phyloP scores from a whole-genome alignment of 805 yeast genomes.

The Cyberlindnera maritima region DNA sequence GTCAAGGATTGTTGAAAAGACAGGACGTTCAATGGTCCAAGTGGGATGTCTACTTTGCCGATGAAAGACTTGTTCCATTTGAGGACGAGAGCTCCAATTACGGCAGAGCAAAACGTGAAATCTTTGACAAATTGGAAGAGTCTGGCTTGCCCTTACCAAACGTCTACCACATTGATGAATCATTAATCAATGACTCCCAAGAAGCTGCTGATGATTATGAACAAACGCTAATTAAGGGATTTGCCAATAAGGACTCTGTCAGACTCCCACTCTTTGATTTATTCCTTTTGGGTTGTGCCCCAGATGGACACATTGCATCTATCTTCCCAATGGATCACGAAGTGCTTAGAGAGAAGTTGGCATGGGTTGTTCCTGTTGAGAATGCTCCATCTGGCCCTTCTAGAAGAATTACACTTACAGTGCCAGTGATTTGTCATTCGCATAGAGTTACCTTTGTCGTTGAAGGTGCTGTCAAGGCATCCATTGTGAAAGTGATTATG shows the following conservation, averaged over 20 bases:
- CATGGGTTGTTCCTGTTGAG: slow-evolving; percentile 93
- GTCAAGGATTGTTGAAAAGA: slow-evolving; percentile 79
- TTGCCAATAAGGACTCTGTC: slow-evolving; percentile 95
- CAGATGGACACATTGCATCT: slow-evolving; percentile 98
- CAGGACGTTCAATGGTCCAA: slow-evolving; percentile 82
- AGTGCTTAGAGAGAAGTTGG: slow-evolving; percentile 80
- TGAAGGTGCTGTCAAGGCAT: slow-evolving; percentile 94
- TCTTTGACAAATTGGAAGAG: slow-evolving; percentile 61
- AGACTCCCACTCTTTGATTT: slow-evolving; percentile 93
- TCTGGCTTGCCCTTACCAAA: slow-evolving; percentile 50
- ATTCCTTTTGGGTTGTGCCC: slow-evolving; percentile 92
- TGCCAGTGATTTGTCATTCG: slow-evolving; percentile 94
- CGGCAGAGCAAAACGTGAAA: slow-evolving; percentile 81
- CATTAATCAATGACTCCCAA: slow-evolving; percentile 72
- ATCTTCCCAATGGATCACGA: slow-evolving; percentile 86
- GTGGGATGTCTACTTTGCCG: slow-evolving; percentile 97
- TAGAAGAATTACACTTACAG: slow-evolving; percentile 82
- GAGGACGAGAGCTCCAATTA: slow-evolving; percentile 80
- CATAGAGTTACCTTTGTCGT: slow-evolving; percentile 92
- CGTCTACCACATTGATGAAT: slow-evolving; percentile 80
- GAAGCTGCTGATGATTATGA: slow-evolving; percentile 96
- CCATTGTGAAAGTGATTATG: slow-evolving; percentile 85
- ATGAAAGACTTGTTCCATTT: slow-evolving; percentile 91
- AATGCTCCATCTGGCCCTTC: slow-evolving; percentile 89
- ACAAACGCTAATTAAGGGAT: slow-evolving; percentile 77